These are phyloP conservation scores for Colletotrichum spaethianum DNA, from an alignment of 2,329 filamentous ascomycete genomes.

Conservation along the genomic window DNA sequence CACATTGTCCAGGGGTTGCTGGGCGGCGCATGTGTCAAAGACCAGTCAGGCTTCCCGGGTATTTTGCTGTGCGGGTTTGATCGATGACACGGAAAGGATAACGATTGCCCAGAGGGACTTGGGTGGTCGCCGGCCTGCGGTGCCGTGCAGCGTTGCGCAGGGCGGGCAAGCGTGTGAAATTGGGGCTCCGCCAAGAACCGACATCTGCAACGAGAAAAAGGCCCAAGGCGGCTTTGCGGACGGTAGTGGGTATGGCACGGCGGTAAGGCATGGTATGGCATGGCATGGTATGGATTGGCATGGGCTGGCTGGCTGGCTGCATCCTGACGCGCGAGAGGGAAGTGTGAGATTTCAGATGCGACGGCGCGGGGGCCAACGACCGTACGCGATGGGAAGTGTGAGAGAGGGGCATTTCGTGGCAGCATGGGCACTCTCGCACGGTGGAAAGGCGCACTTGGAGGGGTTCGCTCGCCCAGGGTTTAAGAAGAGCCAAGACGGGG, in stretches of 20 bases:
- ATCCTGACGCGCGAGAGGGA: conserved; percentile 29
- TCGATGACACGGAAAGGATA: conserved; percentile 28
- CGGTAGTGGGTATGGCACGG: conserved; percentile 23
- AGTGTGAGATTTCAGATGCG: conserved; percentile 37
- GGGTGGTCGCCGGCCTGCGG: not conserved
- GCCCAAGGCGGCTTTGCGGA: conserved; percentile 26
- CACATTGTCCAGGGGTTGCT: not conserved
- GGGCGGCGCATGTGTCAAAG: conserved; percentile 19
- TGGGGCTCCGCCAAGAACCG: conserved; percentile 25
- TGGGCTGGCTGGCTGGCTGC: conserved; percentile 26
- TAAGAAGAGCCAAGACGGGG: conserved; percentile 38
- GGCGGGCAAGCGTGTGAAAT: conserved; percentile 11
- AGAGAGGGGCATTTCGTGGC: conserved; percentile 13
- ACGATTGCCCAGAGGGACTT: not conserved
- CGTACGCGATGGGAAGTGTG: not conserved
- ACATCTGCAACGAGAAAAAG: conserved; percentile 33
- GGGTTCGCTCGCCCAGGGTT: conserved; percentile 23
- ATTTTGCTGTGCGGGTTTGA: conserved; percentile 16
- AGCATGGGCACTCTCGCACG: not conserved
- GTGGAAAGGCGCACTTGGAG: not conserved
- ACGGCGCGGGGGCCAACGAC: conserved; percentile 11
- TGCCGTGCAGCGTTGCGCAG: conserved; percentile 9
- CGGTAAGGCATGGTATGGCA: no score
- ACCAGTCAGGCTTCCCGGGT: conserved; percentile 14
- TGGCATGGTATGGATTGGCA: not conserved